phyloP scores from a whole-genome alignment of 345 rosid species.

The Populus alba region DNA sequence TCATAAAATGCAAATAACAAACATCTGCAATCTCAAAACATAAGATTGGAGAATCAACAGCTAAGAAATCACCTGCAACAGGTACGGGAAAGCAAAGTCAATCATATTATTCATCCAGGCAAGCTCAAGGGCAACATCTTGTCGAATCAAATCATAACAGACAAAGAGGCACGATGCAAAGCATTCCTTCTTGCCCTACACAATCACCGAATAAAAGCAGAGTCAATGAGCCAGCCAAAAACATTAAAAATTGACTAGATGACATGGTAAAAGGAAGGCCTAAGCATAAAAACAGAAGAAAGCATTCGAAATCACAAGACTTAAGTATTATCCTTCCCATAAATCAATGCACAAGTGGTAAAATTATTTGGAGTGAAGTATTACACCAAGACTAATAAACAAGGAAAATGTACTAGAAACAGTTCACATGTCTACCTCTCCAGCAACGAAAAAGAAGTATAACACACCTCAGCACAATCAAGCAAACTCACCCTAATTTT shows the following conservation, averaged over 20 bases:
- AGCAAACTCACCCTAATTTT: background rate
- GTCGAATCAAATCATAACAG: slow-evolving; percentile 77
- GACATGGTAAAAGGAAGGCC: background rate
- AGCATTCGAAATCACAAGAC: background rate
- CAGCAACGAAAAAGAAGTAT: background rate
- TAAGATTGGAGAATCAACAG: background rate
- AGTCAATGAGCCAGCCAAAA: background rate
- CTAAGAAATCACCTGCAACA: slow-evolving; percentile 17
- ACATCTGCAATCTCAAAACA: background rate
- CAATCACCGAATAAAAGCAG: background rate
- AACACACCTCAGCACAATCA: background rate
- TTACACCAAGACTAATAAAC: background rate
- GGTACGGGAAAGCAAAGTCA: slow-evolving; percentile 84
- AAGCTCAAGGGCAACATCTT: slow-evolving; percentile 81
- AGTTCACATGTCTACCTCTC: too few relatives aligned
- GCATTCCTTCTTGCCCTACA: slow-evolving; percentile 83
- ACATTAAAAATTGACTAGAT: background rate
- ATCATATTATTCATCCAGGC: slow-evolving; percentile 90
- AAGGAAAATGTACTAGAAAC: too few relatives aligned
- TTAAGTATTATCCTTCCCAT: background rate
- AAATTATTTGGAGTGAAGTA: background rate
- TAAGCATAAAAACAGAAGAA: background rate
- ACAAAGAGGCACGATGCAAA: slow-evolving; percentile 93
- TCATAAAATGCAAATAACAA: background rate
- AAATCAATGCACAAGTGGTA: background rate